A percentile compares a stretch with the other conserved stretches of the same genome.
Conservation (phyloP, 116 monocot species). For the Phalaenopsis hybrid region DNA sequence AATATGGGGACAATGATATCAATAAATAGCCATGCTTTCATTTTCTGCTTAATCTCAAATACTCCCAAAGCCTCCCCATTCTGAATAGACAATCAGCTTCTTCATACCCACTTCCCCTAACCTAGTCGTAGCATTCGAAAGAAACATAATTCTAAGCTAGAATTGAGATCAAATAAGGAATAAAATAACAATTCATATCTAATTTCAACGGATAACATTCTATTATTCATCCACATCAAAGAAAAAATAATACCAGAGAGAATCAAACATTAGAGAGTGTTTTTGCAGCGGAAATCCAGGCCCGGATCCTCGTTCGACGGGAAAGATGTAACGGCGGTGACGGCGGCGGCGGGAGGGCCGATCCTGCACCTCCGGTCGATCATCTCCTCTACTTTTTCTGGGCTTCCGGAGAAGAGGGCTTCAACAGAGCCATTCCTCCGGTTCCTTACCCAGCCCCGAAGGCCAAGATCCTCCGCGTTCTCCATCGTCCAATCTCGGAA, state of each 20-base stretch:
- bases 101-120: too few relatives aligned
- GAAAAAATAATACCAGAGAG: not conserved
- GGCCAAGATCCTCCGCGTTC: not conserved
- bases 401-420: constrained; percentile 1
- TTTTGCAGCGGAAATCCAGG: not conserved
- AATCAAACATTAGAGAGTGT: not conserved
- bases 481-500: constrained; percentile 1
- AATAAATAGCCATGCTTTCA: too few relatives aligned
- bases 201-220: too few relatives aligned
- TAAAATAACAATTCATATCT: too few relatives aligned
- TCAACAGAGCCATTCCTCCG: constrained; percentile 7
- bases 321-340: not conserved
- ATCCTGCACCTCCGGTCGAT: not conserved
- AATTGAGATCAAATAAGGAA: too few relatives aligned
- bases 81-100: too few relatives aligned
- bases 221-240: too few relatives aligned
- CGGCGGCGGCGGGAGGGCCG: not conserved
- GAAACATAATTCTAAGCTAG: too few relatives aligned
- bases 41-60: too few relatives aligned
- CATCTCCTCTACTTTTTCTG: not conserved
- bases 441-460: constrained; percentile 4
- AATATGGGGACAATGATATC: too few relatives aligned
- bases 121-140: too few relatives aligned
- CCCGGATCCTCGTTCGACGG: not conserved
- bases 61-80: too few relatives aligned